Base-by-base conservation (phyloP, 129 eudicot genomes). In the Chrysanthemum seticuspe region DNA sequence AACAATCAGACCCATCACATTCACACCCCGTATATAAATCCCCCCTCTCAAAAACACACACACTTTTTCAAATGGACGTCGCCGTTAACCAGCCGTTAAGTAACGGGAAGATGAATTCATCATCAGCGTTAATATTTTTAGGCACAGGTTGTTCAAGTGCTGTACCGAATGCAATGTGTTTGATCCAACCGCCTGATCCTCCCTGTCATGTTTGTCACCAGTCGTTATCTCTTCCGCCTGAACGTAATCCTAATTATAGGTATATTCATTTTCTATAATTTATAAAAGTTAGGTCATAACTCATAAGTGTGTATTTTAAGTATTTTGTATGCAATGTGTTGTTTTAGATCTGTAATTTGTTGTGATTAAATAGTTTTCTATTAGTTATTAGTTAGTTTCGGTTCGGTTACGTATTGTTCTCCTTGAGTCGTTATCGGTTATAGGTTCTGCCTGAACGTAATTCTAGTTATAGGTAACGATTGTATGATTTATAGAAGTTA, bases 131-230 rank as follows among this genome's bases (percentile, higher is more conserved):
- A 72, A 90, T 93, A 60, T 93, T 93, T 53, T 70, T 93, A 67
- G 98, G 98, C 11, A 90, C 98, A 19, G 98, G 98, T 6, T 90
- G 97, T 79, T 94, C 98, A 7, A 90, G 97, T 80, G 95, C 96
- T 10, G 85, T 94, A 14, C 98, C 98, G 2, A 90, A 85, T 62
- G 92, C 92, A 14, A 49, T 84, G 81, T 94, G 98, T 77, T 67
- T 94, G 68, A 84, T 94, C 79, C 81, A 78, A 34, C 98, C 93
- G 1, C 81, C 97, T 9, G 93, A 94, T 88, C 97, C 97, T 53
- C 98, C 98, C 0, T 94, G 98, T 75, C 77, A 48, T 16, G 89
- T 90, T 65, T 94, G 98, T 34, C 70, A 78, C 21, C 85, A 79
- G 62, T 90, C 98, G 0, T 29, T 94, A 14, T 71, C 85, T 9